Evolutionary conservation across 2,329 filamentous ascomycete species (phyloP).

Genomic region (Trichocomaceae sp.): DNA sequence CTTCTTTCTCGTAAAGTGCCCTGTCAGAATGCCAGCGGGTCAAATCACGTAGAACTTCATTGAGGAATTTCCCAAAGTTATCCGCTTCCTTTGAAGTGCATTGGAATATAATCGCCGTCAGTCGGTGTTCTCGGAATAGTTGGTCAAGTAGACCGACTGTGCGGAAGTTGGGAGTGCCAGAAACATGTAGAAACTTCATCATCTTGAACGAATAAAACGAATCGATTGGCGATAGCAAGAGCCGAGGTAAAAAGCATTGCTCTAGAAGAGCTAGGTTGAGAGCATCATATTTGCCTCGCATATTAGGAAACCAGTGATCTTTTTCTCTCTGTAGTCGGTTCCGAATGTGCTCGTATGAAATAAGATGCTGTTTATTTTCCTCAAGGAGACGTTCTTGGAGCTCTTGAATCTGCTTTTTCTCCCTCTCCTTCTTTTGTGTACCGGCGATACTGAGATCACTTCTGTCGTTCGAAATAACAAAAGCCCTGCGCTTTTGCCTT

Average conservation of each 20-base stretch:
- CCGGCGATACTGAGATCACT: conserved; percentile 64
- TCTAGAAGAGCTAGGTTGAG: conserved; percentile 76
- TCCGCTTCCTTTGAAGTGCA: conserved; percentile 88
- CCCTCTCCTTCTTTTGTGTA: conserved; percentile 60
- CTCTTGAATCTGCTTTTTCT: conserved; percentile 62
- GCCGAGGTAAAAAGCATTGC: conserved; percentile 83
- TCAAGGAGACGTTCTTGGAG: conserved; percentile 63
- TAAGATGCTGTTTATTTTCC: conserved; percentile 65
- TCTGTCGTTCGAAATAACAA: conserved; percentile 62
- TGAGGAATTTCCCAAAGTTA: conserved; percentile 86
- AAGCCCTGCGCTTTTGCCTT: conserved; percentile 59
- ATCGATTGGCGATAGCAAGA: conserved; percentile 76
- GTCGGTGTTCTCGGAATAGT: conserved; percentile 73
- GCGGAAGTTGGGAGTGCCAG: conserved; percentile 77
- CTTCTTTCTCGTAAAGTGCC: conserved; percentile 72
- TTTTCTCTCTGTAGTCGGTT: conserved; percentile 69
- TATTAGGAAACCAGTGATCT: conserved; percentile 66
- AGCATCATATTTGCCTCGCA: conserved; percentile 56
- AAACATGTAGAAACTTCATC: conserved; percentile 78
- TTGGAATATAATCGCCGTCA: conserved; percentile 77
- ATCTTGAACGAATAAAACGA: conserved; percentile 84
- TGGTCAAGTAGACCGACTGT: conserved; percentile 76
- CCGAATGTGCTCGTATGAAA: conserved; percentile 60
- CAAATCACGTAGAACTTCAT: conserved; percentile 72
- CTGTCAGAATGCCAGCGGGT: conserved; percentile 77